Evolutionary conservation across 2,329 filamentous ascomycete genomes (phyloP).

Genomic region (Pyricularia grisea): DNA sequence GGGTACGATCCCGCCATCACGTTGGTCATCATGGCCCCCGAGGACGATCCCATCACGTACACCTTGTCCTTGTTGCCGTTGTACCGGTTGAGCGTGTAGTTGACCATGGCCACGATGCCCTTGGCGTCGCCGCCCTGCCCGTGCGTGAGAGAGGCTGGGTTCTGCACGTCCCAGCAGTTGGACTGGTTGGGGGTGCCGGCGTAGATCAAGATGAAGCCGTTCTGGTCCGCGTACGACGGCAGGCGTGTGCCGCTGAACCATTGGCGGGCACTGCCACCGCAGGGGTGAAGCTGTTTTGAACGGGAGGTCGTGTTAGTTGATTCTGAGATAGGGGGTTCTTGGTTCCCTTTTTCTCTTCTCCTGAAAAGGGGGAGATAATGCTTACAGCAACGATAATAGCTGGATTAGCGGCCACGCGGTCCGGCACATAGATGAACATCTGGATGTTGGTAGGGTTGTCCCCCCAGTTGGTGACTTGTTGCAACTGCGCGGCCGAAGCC

Average conservation of each 20-base stretch:
- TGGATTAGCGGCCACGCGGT: conserved; percentile 26
- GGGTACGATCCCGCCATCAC: conserved; percentile 45
- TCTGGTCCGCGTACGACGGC: conserved; percentile 33
- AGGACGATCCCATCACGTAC: conserved; percentile 37
- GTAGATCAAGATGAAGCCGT: conserved; percentile 42
- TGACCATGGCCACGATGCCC: conserved; percentile 43
- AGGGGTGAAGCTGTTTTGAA: conserved; percentile 5
- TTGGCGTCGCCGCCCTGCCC: conserved; percentile 36
- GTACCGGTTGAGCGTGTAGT: conserved; percentile 36
- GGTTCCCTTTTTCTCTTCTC: neutral
- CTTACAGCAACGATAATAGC: conserved; percentile 37
- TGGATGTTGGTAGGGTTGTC: conserved; percentile 25
- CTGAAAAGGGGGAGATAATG: neutral
- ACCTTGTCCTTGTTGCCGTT: conserved; percentile 35
- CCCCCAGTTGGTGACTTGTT: conserved; percentile 30
- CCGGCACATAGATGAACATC: conserved; percentile 34
- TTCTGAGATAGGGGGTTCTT: neutral
- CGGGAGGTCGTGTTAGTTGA: neutral
- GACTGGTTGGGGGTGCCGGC: conserved; percentile 34
- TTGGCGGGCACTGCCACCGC: conserved; percentile 20
- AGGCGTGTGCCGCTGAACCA: conserved; percentile 41
- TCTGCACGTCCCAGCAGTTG: conserved; percentile 49
- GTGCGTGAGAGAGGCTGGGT: conserved; percentile 34
- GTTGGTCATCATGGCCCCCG: conserved; percentile 46
- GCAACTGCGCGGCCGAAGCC: conserved; percentile 24